phyloP scores from a whole-genome alignment of 2,329 filamentous ascomycete species.

The Colletotrichum tanaceti region DNA sequence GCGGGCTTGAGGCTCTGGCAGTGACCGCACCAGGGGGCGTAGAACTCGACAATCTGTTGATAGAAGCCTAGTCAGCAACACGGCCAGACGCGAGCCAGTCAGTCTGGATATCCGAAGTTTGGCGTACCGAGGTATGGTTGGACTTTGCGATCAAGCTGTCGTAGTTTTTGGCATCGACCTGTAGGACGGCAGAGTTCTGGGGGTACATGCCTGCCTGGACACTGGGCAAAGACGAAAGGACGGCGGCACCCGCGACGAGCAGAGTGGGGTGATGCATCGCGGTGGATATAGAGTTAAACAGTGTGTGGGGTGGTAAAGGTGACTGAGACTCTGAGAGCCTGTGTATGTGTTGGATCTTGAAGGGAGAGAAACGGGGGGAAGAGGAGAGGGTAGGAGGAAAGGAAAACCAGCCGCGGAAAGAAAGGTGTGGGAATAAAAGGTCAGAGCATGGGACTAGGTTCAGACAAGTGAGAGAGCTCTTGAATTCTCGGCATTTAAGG shows the following conservation, averaged over 20 bases:
- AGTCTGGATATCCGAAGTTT: background rate
- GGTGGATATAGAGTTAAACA: constrained; percentile 39
- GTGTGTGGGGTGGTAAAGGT: constrained; percentile 26
- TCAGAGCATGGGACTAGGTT: constrained; percentile 22
- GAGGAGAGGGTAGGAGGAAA: background rate
- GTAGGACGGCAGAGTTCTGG: constrained; percentile 87
- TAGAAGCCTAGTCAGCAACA: constrained; percentile 22
- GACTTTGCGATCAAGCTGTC: constrained; percentile 85
- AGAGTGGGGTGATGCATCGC: constrained; percentile 66
- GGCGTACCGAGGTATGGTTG: constrained; percentile 85
- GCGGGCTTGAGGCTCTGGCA: constrained; percentile 95
- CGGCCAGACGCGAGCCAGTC: background rate
- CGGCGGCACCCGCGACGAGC: constrained; percentile 67
- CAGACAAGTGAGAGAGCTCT: constrained; percentile 10
- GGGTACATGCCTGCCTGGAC: constrained; percentile 81
- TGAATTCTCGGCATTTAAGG: constrained; percentile 16
- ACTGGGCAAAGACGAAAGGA: constrained; percentile 74
- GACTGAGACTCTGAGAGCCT: constrained; percentile 1
- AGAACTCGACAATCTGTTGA: constrained; percentile 79
- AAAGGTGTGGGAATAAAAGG: background rate
- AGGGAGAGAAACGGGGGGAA: background rate
- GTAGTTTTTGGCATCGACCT: constrained; percentile 83
- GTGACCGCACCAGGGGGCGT: constrained; percentile 97
- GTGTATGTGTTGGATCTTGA: background rate
- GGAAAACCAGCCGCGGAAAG: constrained; percentile 1